phyloP scores from a whole-genome alignment of 2,329 filamentous ascomycete species.

The Phaeophleospora eucalypticola region DNA sequence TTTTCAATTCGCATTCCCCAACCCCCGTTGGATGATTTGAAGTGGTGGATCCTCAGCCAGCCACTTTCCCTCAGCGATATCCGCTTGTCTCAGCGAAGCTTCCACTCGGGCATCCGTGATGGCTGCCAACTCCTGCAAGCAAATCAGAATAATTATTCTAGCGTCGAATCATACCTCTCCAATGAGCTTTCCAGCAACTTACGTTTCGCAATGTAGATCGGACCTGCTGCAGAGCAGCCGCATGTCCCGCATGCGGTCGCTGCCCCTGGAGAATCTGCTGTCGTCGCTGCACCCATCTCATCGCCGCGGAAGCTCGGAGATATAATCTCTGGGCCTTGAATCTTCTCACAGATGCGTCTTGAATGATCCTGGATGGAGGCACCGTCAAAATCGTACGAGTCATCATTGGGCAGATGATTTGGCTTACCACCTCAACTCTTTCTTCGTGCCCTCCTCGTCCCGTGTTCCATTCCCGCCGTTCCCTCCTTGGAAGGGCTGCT shows the following conservation, averaged over 20 bases:
- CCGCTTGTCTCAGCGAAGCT: slow-evolving; percentile 52
- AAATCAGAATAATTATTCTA: neutral
- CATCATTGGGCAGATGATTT: neutral
- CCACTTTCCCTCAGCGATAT: slow-evolving; percentile 57
- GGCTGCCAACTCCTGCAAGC: slow-evolving; percentile 50
- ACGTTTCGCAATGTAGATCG: slow-evolving; percentile 45
- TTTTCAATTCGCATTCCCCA: neutral
- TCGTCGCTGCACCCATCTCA: slow-evolving; percentile 56
- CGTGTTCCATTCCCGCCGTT: slow-evolving; percentile 10
- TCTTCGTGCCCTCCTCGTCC: slow-evolving; percentile 1
- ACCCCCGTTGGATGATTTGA: slow-evolving; percentile 27
- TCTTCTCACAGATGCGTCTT: slow-evolving; percentile 56
- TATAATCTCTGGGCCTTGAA: slow-evolving; percentile 61
- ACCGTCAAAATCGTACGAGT: neutral
- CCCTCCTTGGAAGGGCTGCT: slow-evolving; percentile 56
- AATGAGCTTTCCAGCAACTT: slow-evolving; percentile 12
- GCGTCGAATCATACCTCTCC: neutral
- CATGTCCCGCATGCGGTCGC: slow-evolving; percentile 45
- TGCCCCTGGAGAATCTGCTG: slow-evolving; percentile 50
- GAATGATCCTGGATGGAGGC: slow-evolving; percentile 51
- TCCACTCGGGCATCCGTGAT: slow-evolving; percentile 57
- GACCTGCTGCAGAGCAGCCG: slow-evolving; percentile 46
- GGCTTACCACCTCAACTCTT: neutral
- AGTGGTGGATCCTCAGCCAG: slow-evolving; percentile 57
- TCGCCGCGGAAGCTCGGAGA: slow-evolving; percentile 54